These are phyloP conservation scores for Discostella stelligera DNA, from an alignment of 352 stramenopile genomes.

Conservation along the genomic window DNA sequence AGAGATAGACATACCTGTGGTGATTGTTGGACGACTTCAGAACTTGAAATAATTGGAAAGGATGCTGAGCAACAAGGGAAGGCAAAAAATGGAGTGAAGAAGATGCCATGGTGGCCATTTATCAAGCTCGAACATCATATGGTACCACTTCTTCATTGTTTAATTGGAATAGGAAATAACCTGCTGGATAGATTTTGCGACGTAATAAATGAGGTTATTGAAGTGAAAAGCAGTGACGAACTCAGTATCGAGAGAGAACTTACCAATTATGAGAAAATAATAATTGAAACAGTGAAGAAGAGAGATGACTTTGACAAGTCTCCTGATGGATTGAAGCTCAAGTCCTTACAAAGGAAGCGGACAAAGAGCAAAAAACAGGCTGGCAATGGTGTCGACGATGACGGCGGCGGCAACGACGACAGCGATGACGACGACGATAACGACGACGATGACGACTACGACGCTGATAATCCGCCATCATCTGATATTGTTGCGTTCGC, in stretches of 20 bases:
- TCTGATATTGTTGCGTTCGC: no score
- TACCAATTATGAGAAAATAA: neutral
- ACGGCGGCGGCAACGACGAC: neutral
- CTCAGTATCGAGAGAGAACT: neutral
- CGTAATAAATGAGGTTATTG: conserved; percentile 17
- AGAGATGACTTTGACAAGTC: conserved; percentile 6
- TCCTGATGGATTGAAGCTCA: neutral
- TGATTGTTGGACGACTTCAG: conserved; percentile 11
- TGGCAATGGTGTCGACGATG: neutral
- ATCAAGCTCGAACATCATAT: conserved; percentile 13
- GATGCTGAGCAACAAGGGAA: conserved; percentile 1
- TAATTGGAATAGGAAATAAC: conserved; percentile 39
- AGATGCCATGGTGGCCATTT: conserved; percentile 30
- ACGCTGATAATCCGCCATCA: no score
- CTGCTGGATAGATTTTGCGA: conserved; percentile 27
- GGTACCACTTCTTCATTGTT: conserved; percentile 28
- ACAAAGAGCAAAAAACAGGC: neutral
- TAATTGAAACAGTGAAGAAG: neutral
- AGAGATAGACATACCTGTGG: conserved; percentile 5
- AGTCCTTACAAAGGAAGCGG: conserved; percentile 11
- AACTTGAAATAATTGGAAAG: conserved; percentile 10
- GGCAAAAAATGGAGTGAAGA: conserved; percentile 24
- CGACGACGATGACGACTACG: neutral
- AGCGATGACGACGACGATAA: neutral
- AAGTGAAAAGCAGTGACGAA: conserved; percentile 1